Percentiles rank a stretch among this genome's conserved stretches.
Conservation (phyloP, 106 monocot species). For the Dioscorea dumetorum region DNA sequence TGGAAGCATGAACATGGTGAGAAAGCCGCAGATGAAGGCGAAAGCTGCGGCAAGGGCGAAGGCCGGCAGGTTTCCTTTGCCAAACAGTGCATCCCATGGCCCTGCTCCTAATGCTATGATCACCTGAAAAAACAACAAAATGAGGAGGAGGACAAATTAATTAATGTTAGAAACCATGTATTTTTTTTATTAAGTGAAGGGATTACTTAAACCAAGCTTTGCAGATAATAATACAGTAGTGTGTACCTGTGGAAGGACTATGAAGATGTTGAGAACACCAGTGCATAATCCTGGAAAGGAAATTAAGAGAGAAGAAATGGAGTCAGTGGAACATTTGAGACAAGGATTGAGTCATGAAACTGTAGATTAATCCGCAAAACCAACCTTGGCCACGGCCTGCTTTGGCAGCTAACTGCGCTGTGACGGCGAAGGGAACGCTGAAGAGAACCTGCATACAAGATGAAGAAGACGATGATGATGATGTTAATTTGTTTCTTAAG, state of each 20-base stretch:
- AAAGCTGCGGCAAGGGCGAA: slow-evolving; percentile 18
- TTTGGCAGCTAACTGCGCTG: slow-evolving; percentile 12
- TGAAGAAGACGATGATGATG: not conserved
- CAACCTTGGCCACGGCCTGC: slow-evolving; percentile 18
- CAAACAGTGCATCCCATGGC: slow-evolving; percentile 24
- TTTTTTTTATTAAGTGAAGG: not conserved
- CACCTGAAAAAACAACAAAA: not conserved
- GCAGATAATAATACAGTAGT: not conserved
- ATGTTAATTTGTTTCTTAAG: too few species aligned
- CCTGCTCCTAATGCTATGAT: slow-evolving; percentile 13
- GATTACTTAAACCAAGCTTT: not conserved
- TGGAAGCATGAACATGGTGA: slow-evolving; percentile 7
- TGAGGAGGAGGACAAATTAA: too few species aligned
- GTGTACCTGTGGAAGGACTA: slow-evolving; percentile 22
- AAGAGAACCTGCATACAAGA: slow-evolving; percentile 13
- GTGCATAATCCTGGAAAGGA: slow-evolving; percentile 14
- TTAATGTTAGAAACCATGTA: too few species aligned
- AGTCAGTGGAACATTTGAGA: too few species aligned
- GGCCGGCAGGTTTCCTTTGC: slow-evolving; percentile 18
- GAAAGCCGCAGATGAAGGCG: slow-evolving; percentile 8
- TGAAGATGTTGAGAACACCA: slow-evolving; percentile 20
- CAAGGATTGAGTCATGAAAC: not conserved
- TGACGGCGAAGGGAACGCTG: slow-evolving; percentile 14
- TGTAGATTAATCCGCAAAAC: not conserved
- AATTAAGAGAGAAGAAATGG: too few species aligned